phyloP scores from a whole-genome alignment of 164 flowering plant species.

The Kalanchoe fedtschenkoi region DNA sequence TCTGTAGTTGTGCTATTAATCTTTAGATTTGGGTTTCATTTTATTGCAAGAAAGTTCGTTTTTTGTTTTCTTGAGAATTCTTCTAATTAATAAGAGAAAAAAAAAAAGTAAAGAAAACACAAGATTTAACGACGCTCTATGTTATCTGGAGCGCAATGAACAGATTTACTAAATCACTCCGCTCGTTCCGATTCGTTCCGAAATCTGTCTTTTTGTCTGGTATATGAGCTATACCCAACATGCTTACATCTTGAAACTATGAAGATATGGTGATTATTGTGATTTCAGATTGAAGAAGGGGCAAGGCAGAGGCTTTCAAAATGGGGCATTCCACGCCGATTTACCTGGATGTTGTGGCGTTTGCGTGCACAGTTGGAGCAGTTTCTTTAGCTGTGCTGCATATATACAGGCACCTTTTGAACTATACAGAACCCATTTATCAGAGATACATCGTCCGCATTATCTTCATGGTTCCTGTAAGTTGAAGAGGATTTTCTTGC shows the following conservation, averaged over 20 bases:
- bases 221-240: too few relatives aligned
- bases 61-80: neutral
- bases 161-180: too few relatives aligned
- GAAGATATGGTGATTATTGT: neutral
- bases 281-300: neutral
- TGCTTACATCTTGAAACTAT: too few relatives aligned
- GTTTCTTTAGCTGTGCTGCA: constrained; percentile 62
- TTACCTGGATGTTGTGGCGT: constrained; percentile 46
- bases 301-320: neutral
- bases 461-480: constrained; percentile 94
- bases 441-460: constrained; percentile 93
- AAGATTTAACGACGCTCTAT: too few relatives aligned
- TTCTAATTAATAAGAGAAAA: too few relatives aligned
- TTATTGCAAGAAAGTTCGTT: too few relatives aligned
- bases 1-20: too few relatives aligned
- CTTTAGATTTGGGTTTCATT: too few relatives aligned
- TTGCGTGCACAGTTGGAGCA: constrained; percentile 66
- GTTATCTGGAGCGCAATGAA: too few relatives aligned
- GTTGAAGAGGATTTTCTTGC: constrained; percentile 15
- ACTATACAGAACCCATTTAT: constrained; percentile 86
- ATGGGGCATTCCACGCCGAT: constrained; percentile 20
- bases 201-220: too few relatives aligned
- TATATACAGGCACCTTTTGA: constrained; percentile 75
- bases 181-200: too few relatives aligned
- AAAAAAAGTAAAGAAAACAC: too few relatives aligned